A percentile compares a stretch with the other conserved stretches of the same genome.
Conservation (phyloP, 2,329 filamentous ascomycete species). For the Apiospora sp. region DNA sequence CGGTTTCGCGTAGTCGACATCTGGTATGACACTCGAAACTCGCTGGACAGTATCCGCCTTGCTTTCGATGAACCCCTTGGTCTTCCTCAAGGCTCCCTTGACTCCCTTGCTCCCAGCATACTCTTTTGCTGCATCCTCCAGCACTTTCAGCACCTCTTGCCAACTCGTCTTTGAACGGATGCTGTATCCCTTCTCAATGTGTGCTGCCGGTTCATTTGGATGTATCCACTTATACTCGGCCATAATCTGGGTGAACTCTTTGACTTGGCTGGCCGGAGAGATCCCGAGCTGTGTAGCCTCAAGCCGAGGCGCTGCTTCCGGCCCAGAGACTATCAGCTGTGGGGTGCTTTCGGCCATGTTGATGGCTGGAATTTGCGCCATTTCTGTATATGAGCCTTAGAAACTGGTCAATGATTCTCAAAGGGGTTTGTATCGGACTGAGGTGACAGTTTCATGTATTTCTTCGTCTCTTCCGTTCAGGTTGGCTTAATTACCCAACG, state of each 20-base stretch:
- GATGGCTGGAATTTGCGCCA: background rate
- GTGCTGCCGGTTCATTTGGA: background rate
- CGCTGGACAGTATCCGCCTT: background rate
- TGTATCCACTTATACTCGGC: background rate
- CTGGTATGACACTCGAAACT: background rate
- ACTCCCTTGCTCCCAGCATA: background rate
- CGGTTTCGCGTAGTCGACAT: background rate
- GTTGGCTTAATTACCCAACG: too few species aligned
- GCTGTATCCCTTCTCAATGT: background rate
- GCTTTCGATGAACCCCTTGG: background rate
- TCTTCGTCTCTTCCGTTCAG: too few species aligned
- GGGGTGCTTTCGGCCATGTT: too few species aligned
- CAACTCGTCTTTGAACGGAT: background rate
- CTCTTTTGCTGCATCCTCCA: background rate
- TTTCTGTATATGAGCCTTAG: background rate
- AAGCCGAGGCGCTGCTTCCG: background rate
- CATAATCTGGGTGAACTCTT: background rate
- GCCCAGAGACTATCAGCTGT: background rate
- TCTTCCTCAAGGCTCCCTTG: background rate
- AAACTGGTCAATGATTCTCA: too few species aligned
- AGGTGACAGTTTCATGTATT: too few species aligned
- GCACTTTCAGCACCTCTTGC: background rate
- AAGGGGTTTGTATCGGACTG: too few species aligned
- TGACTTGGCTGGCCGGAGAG: background rate
- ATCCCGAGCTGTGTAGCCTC: background rate